These are phyloP conservation scores for Aureococcus anophagefferens DNA, from an alignment of 108 stramenopile genomes.

Conservation along the genomic window DNA sequence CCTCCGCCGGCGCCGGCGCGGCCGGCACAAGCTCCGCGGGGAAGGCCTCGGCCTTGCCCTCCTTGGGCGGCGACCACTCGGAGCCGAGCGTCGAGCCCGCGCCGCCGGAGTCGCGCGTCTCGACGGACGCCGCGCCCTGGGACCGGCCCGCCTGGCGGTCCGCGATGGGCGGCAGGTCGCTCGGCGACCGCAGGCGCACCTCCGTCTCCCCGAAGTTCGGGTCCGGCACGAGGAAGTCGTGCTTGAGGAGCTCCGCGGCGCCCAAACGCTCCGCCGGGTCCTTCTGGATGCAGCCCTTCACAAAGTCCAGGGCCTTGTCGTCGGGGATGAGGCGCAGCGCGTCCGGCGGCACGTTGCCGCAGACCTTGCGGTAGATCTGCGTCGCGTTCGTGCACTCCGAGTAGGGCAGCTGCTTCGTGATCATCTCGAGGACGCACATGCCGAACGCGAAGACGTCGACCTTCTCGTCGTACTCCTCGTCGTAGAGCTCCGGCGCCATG, in stretches of 20 bases:
- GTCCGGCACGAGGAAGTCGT: slow-evolving; percentile 49
- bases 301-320: slow-evolving; percentile 68
- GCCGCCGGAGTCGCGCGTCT: no score
- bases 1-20: no score
- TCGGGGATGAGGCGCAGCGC: slow-evolving; percentile 63
- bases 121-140: no score
- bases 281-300: slow-evolving; percentile 65
- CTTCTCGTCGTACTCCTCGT: slow-evolving; percentile 91
- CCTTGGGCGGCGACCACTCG: no score
- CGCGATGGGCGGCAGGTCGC: no score
- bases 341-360: slow-evolving; percentile 66
- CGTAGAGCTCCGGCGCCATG: slow-evolving; percentile 98
- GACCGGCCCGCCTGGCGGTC: no score
- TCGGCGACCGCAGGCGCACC: no score
- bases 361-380: slow-evolving; percentile 92
- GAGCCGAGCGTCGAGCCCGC: no score
- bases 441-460: slow-evolving; percentile 98
- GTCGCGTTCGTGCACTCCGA: slow-evolving; percentile 81
- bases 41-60: no score
- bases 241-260: slow-evolving; percentile 58
- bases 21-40: no score
- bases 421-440: slow-evolving; percentile 93
- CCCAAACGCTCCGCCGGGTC: slow-evolving; percentile 58
- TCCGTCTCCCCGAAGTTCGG: no score
- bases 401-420: slow-evolving; percentile 89